Conservation (phyloP, 805 yeast genomes). For the Spathaspora gorwiae region DNA sequence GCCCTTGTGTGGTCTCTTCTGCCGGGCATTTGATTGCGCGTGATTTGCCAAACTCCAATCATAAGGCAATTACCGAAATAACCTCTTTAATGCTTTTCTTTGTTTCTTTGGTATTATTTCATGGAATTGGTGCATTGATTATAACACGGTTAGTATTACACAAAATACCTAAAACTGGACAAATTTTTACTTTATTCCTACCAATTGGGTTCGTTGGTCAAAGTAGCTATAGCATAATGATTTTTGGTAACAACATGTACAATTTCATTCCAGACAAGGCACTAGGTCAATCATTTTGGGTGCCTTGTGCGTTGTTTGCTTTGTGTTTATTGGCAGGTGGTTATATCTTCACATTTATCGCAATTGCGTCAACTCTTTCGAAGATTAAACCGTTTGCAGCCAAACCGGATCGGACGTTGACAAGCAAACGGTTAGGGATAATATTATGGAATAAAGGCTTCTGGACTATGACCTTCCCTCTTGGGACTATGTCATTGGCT, state of each 20-base stretch:
- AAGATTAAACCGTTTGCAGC: slow-evolving; percentile 28
- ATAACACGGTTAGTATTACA: slow-evolving; percentile 52
- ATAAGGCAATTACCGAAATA: slow-evolving; percentile 49
- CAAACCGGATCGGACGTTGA: slow-evolving; percentile 13
- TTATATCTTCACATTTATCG: slow-evolving; percentile 38
- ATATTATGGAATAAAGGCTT: slow-evolving; percentile 12
- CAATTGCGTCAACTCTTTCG: slow-evolving; percentile 36
- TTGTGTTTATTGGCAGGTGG: slow-evolving; percentile 47
- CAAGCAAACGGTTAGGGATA: slow-evolving; percentile 10
- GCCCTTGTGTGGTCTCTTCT: slow-evolving; percentile 68
- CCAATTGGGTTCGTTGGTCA: slow-evolving; percentile 83
- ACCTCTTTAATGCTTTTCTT: slow-evolving; percentile 57
- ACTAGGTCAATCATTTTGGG: slow-evolving; percentile 30
- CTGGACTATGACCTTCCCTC: slow-evolving; percentile 81
- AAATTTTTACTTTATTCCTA: slow-evolving; percentile 58
- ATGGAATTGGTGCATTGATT: slow-evolving; percentile 51
- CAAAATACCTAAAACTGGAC: slow-evolving; percentile 50
- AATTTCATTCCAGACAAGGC: slow-evolving; percentile 13
- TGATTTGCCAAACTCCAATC: slow-evolving; percentile 32
- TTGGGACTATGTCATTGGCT: slow-evolving; percentile 71
- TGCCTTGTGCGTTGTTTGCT: slow-evolving; percentile 6
- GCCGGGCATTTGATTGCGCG: slow-evolving; percentile 51
- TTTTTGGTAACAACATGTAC: slow-evolving; percentile 43
- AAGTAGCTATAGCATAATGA: slow-evolving; percentile 62
- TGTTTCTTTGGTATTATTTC: slow-evolving; percentile 57